A percentile compares a stretch with the other conserved stretches of the same genome.
Conservation (phyloP, 169 alveolate species). For the Cryptosporidium ubiquitum region DNA sequence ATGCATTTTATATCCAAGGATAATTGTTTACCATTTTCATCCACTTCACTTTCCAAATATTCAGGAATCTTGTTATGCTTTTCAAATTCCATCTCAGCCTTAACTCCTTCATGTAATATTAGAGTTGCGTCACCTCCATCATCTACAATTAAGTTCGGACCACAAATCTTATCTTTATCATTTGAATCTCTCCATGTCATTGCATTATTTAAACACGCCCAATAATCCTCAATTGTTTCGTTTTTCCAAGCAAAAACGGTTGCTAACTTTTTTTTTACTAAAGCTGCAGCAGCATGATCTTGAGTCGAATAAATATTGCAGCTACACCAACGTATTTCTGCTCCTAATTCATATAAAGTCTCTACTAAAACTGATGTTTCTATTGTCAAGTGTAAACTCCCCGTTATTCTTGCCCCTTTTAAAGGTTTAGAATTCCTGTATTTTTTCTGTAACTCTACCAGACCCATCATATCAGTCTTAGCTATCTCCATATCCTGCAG, state of each 20-base stretch:
- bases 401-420: slow-evolving; percentile 94
- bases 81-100: slow-evolving; percentile 83
- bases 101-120: slow-evolving; percentile 92
- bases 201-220: slow-evolving; percentile 96
- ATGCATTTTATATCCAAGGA: slow-evolving; percentile 81
- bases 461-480: slow-evolving; percentile 97
- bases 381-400: slow-evolving; percentile 97
- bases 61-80: slow-evolving; percentile 73
- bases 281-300: slow-evolving; percentile 97
- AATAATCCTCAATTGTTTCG: slow-evolving; percentile 95
- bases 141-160: slow-evolving; percentile 96
- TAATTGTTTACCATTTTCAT: slow-evolving; percentile 78
- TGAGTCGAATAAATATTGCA: slow-evolving; percentile 98
- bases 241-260: slow-evolving; percentile 97
- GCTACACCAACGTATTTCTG: slow-evolving; percentile 97
- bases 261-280: slow-evolving; percentile 88
- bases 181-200: slow-evolving; percentile 91
- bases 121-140: slow-evolving; percentile 98
- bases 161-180: slow-evolving; percentile 78
- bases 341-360: slow-evolving; percentile 93
- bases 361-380: slow-evolving; percentile 92
- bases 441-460: slow-evolving; percentile 91
- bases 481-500: slow-evolving; percentile 92
- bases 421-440: slow-evolving; percentile 90
- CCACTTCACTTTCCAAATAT: slow-evolving; percentile 68